Base-by-base conservation (phyloP, 1,139 yeast species). In the Blastobotrys raffinosifermentans region DNA sequence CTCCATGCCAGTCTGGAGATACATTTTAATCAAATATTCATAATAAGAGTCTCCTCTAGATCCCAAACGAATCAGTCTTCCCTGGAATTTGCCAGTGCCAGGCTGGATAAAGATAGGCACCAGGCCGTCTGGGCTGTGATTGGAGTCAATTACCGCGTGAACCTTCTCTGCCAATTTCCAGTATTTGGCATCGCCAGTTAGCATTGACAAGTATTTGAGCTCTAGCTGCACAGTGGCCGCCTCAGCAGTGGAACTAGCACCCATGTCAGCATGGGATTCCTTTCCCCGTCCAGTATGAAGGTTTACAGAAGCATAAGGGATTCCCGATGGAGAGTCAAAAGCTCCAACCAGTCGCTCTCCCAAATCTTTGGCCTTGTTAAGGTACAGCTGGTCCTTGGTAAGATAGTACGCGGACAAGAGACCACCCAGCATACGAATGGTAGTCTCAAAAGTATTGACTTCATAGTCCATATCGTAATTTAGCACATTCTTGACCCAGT, bases 21-120 rank as follows among this genome's bases (percentile, higher is more conserved):
- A 85, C 60, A 87, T 96, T 60, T 89, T 89, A 49, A 87, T 69
- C 37, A 89, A 67, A 58, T 86, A 87, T 61, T 89, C 96, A 54
- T 89, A 89, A 58, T 87, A 89, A 1, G 96, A 85, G 58, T 87
- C 97, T 34, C 95, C 96, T 50, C 96, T 71, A 1, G 94, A 83
- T 0, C 96, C 96, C 41, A 89, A 64, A 46, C 96, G 72, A 44
- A 89, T 84, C 41, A 73, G 60, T 1, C 57, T 54, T 0, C 86
- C 87, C 45, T 69, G 75, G 58, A 74, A 86, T 47, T 67, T 64
- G 2, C 94, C 96, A 0, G 81, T 71, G 26, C 77, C 80, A 2
- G 96, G 93, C 32, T 75, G 67, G 27, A 87, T 78, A 54, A 70
- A 83, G 30, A 86, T 84, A 2, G 96, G 96, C 1, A 75, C 94